Conservation (phyloP, 305 asterid species). For the Fraxinus angustifolia region DNA sequence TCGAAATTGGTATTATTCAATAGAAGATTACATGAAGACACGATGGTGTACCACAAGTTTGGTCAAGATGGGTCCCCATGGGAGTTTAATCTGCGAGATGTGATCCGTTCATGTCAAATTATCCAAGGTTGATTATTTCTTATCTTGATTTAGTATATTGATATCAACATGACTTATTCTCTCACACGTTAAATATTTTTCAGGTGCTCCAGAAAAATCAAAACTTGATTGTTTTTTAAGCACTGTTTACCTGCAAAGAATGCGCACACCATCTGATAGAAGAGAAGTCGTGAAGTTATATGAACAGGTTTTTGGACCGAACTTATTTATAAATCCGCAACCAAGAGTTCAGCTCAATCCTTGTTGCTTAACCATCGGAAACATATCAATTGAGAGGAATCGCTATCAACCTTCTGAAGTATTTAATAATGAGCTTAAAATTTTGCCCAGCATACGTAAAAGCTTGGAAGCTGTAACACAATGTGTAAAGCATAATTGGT, state of each 20-base stretch:
- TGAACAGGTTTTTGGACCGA: slow-evolving; percentile 61
- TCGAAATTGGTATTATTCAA: slow-evolving; percentile 63
- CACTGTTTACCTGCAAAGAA: slow-evolving; percentile 85
- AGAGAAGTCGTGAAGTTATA: slow-evolving; percentile 66
- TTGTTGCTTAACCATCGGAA: slow-evolving; percentile 53
- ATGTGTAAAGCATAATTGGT: slow-evolving; percentile 83
- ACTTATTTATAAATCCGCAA: slow-evolving; percentile 55
- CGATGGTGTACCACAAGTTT: slow-evolving; percentile 67
- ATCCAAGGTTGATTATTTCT: slow-evolving; percentile 51
- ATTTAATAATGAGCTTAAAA: slow-evolving; percentile 49
- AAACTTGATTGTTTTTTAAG: slow-evolving; percentile 69
- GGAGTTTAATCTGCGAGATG: slow-evolving; percentile 98
- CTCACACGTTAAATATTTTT: slow-evolving; percentile 16
- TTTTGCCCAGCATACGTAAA: slow-evolving; percentile 68
- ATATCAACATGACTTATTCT: slow-evolving; percentile 14
- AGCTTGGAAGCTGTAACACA: slow-evolving; percentile 70
- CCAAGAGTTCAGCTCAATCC: slow-evolving; percentile 73
- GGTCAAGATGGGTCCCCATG: slow-evolving; percentile 97
- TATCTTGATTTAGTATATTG: slow-evolving; percentile 12
- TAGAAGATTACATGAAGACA: slow-evolving; percentile 71
- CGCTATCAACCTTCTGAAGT: slow-evolving; percentile 43
- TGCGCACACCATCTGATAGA: slow-evolving; percentile 85
- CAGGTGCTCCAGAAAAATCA: slow-evolving; percentile 61
- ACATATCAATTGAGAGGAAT: slow-evolving; percentile 56
- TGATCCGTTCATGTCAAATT: slow-evolving; percentile 88